A percentile compares a stretch with the other conserved stretches of the same genome.
These are phyloP conservation scores for Albatrellus sp. DNA, from an alignment of 1,284 basidiomycete genomes.

Conservation along the genomic window DNA sequence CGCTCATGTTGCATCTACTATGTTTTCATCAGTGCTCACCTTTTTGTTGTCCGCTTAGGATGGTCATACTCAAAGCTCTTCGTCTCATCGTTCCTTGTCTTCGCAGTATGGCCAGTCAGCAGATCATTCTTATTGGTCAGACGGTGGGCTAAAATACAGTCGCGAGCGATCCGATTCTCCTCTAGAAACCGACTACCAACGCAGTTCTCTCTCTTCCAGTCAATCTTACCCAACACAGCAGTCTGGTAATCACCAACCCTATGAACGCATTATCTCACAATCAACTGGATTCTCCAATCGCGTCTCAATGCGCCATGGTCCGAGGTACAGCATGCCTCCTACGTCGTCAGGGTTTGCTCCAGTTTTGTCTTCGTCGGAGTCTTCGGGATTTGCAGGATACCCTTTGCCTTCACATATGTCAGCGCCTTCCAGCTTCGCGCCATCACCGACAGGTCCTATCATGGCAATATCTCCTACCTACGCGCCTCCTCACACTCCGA, in stretches of 20 bases:
- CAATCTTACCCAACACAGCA: constrained; percentile 17
- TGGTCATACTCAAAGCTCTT: background rate
- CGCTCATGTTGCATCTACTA: constrained; percentile 17
- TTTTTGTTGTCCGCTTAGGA: background rate
- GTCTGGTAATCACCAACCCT: constrained; percentile 36
- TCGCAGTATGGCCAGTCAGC: constrained; percentile 5
- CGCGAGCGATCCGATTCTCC: constrained; percentile 22
- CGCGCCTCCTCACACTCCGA: constrained; percentile 20
- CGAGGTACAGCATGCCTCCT: constrained; percentile 55
- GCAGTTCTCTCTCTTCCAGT: constrained; percentile 19
- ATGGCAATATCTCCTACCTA: background rate
- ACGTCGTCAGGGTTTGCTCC: constrained; percentile 57
- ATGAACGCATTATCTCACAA: constrained; percentile 30
- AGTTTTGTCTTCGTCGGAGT: constrained; percentile 16
- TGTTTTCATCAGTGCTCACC: too few relatives aligned
- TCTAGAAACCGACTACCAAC: constrained; percentile 22
- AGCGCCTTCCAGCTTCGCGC: constrained; percentile 26
- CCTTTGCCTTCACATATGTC: constrained; percentile 7
- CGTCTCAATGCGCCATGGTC: constrained; percentile 25
- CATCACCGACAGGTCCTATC: constrained; percentile 11
- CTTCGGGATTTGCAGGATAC: constrained; percentile 26
- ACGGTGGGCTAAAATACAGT: constrained; percentile 10
- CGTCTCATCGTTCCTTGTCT: constrained; percentile 8
- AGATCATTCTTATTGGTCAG: constrained; percentile 1
- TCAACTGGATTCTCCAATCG: constrained; percentile 24